Evolutionary conservation across 768 basidiomycete genomes (phyloP).

Genomic region (Pisolithus sp.): DNA sequence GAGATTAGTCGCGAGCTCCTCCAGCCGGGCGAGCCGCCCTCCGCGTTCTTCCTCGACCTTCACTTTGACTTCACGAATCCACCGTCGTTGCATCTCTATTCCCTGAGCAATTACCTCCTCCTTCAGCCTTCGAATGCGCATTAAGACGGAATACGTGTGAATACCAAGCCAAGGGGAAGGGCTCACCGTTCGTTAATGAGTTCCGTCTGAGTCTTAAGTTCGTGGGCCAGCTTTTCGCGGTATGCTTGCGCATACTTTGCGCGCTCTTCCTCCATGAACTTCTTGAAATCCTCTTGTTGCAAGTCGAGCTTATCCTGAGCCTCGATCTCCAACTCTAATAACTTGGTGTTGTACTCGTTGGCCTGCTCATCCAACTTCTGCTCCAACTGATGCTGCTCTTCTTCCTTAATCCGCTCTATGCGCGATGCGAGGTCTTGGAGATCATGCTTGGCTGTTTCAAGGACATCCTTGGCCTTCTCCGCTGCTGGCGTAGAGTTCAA

Average conservation of each 20-base stretch:
- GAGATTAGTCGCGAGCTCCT: slow-evolving; percentile 83
- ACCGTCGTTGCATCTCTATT: slow-evolving; percentile 92
- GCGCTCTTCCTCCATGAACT: slow-evolving; percentile 75
- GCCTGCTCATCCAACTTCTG: slow-evolving; percentile 74
- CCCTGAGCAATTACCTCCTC: slow-evolving; percentile 96
- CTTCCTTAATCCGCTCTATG: slow-evolving; percentile 73
- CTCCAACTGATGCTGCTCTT: slow-evolving; percentile 66
- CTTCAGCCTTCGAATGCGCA: slow-evolving; percentile 54
- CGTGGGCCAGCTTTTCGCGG: slow-evolving; percentile 77
- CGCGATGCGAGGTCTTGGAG: slow-evolving; percentile 70
- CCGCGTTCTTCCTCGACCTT: slow-evolving; percentile 96
- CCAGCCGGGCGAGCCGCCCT: slow-evolving; percentile 89
- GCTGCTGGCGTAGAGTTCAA: slow-evolving; percentile 67
- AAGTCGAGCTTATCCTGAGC: slow-evolving; percentile 78
- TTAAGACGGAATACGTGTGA: not conserved
- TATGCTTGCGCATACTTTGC: slow-evolving; percentile 67
- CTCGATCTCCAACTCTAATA: slow-evolving; percentile 80
- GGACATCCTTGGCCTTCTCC: slow-evolving; percentile 62
- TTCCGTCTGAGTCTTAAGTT: slow-evolving; percentile 83
- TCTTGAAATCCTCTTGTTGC: slow-evolving; percentile 82
- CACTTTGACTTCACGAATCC: slow-evolving; percentile 95
- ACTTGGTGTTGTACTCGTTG: slow-evolving; percentile 71
- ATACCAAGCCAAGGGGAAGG: not conserved
- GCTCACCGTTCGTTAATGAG: slow-evolving; percentile 89
- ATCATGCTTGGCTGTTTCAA: slow-evolving; percentile 77